Base-by-base conservation (phyloP, 139 green algal species). In the Auxenochlorella pyrenoidosa region DNA sequence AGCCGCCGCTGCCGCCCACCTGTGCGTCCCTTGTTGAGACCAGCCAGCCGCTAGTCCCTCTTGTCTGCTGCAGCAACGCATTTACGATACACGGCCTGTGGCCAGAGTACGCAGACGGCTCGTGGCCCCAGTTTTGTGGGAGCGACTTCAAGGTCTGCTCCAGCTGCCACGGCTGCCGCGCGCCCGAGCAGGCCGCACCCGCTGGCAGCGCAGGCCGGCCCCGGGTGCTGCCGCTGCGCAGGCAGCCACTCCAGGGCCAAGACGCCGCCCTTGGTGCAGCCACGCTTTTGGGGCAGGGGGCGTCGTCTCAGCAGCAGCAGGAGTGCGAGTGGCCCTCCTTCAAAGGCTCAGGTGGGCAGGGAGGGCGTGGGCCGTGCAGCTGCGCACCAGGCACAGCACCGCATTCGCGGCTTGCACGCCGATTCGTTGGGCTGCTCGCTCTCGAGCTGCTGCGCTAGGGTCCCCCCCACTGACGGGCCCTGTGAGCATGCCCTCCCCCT, bases 21-120 rank as follows among this genome's bases (percentile, higher is more conserved):
- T 54, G 47, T 54, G 47, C 47, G 6, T 54, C 47, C 6, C 47
- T 54, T 54, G 47, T 54, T 54, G 47, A 54, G 6, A 18, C 47
- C 47, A 54, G 8, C 47, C 47, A 6, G 8, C 47, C 10, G 47
- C n/a, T n/a, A n/a, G n/a, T n/a, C n/a, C 32, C 36, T 34, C 38
- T 47, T 79, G 12, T 12, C 47, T 54, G 8, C 8, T n/a, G 72
- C 72, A 79, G 72, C 72, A 54, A 47, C 38, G 38, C 83, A 24
- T 96, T 96, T 75, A 95, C 93, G 65, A 91, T 96, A 59, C 94
- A 96, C 71, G 94, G 94, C 32, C 84, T 96, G 26, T 96, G 94
- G 94, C 93, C 94, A 28, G 92, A 96, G 82, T 93, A 93, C 58
- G 26, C 58, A 38, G 86, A 92, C 76, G 94, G 94, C n/a, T 86